Conservation (phyloP, 2,329 filamentous ascomycete species). For the Curvularia sp. region DNA sequence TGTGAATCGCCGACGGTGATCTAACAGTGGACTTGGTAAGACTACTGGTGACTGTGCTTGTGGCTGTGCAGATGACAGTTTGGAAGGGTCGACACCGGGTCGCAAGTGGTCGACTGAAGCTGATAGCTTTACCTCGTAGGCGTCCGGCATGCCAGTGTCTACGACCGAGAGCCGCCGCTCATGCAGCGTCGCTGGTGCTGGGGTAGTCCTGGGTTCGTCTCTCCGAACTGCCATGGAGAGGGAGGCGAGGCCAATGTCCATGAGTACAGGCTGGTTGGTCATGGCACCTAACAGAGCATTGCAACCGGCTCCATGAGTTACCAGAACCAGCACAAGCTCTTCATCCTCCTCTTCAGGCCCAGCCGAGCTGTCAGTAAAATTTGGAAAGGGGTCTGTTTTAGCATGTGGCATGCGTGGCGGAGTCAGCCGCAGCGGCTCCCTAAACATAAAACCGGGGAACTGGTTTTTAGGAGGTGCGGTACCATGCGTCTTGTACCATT, state of each 20-base stretch:
- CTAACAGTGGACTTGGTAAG: conserved; percentile 36
- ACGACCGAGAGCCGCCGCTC: conserved; percentile 51
- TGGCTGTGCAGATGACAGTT: conserved; percentile 21
- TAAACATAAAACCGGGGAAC: conserved; percentile 44
- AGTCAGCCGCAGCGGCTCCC: conserved; percentile 25
- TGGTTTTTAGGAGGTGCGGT: conserved; percentile 44
- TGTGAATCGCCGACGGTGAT: conserved; percentile 31
- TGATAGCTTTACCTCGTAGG: conserved; percentile 77
- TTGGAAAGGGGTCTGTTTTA: conserved; percentile 40
- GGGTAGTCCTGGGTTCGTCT: conserved; percentile 37
- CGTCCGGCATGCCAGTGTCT: conserved; percentile 58
- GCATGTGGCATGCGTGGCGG: conserved; percentile 27
- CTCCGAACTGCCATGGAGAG: conserved; percentile 76
- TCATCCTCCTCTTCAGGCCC: conserved; percentile 64
- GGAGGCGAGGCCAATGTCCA: conserved; percentile 89
- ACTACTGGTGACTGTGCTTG: conserved; percentile 43
- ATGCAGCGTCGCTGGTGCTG: conserved; percentile 27
- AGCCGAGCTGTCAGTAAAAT: conserved; percentile 46
- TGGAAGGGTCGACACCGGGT: conserved; percentile 55
- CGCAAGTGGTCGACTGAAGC: conserved; percentile 77
- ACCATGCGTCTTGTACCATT: conserved; percentile 75
- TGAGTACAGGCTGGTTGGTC: conserved; percentile 86
- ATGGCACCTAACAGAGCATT: conserved; percentile 94
- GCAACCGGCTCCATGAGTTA: conserved; percentile 94
- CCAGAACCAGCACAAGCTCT: conserved; percentile 79